Evolutionary conservation across 2,329 filamentous ascomycete species (phyloP).

Genomic region (Raffaelea arxii): DNA sequence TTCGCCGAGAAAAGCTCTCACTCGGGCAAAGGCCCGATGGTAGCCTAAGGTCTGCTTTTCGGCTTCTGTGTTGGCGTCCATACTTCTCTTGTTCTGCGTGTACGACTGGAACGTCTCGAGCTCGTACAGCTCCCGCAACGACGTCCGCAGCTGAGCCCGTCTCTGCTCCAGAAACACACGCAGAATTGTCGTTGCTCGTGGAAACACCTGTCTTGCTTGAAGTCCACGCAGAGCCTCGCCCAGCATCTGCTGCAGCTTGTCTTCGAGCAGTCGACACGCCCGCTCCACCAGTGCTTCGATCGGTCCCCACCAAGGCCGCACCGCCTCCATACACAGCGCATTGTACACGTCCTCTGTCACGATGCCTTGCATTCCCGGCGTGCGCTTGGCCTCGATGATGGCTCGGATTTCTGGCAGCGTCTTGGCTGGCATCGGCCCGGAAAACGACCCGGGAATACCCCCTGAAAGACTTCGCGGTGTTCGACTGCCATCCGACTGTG

Average conservation of each 20-base stretch:
- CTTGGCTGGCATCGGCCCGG: not conserved
- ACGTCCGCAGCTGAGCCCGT: conserved; percentile 23
- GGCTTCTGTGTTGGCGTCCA: conserved; percentile 32
- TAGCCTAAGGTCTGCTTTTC: conserved; percentile 35
- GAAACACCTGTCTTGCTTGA: conserved; percentile 39
- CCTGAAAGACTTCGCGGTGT: too few species aligned
- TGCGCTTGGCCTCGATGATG: conserved; percentile 43
- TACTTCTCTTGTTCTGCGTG: conserved; percentile 43
- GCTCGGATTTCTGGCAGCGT: conserved; percentile 41
- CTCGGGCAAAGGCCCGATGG: conserved; percentile 39
- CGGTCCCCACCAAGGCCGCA: conserved; percentile 47
- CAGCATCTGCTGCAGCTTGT: conserved; percentile 36
- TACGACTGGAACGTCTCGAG: conserved; percentile 47
- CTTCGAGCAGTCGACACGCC: conserved; percentile 37
- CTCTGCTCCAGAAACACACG: conserved; percentile 32
- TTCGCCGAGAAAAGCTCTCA: conserved; percentile 29
- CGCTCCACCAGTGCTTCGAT: conserved; percentile 37
- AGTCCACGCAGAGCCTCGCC: conserved; percentile 34
- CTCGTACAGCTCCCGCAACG: conserved; percentile 34
- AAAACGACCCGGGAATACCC: too few species aligned
- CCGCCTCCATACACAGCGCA: conserved; percentile 44
- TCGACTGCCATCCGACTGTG: too few species aligned
- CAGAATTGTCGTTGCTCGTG: conserved; percentile 33
- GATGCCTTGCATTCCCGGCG: conserved; percentile 47
- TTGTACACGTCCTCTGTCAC: conserved; percentile 52